Base-by-base conservation (phyloP, 768 basidiomycete species). In the Pulveroboletus sp. region DNA sequence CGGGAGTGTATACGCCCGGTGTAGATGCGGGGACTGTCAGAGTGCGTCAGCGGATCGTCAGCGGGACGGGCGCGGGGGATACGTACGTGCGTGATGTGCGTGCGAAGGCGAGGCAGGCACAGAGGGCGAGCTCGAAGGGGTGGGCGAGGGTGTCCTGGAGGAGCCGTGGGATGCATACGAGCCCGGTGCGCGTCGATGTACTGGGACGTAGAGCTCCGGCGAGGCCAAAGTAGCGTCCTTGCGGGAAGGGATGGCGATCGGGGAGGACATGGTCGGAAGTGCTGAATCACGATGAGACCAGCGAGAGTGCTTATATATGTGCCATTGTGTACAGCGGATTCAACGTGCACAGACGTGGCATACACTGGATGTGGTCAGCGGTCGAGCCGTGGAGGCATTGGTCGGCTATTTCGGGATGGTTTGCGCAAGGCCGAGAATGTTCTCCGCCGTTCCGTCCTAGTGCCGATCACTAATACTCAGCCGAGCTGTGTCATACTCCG, bases 161-260 rank as follows among this genome's bases (percentile, higher is more conserved):
- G 49, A 51, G 24, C 29, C 24, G n/a, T n/a, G n/a, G 17, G 68
- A 50, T 17, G 56, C 45, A 39, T 41, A 54, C 9, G 50, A 57
- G 50, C 61, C 58, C 19, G 27, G 57, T 1, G 46, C 41, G 27
- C 75, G 71, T 53, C 64, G 70, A 43, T 77, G 74, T 0, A 76
- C 49, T 22, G 76, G 75, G 31, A 76, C 45, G 47, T 77, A 77
- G 26, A 71, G 60, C 8, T 16, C 27, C 29, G 55, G 35, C 12
- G 27, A 29, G 27, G 6, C 27, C 27, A 12, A 29, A 27, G 62
- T 23, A 14, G 45, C 23, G 52, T 46, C 40, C 45, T 32, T 19
- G 53, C 4, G 13, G 2, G 5, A 31, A 22, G 57, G 51, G 27
- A 58, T 53, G 7, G 51, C 23, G 45, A 65, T 51, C 6, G 64